A percentile compares a stretch with the other conserved stretches of the same genome.
Conservation (phyloP, 768 basidiomycete species). For the Cystobasidium ongulense region DNA sequence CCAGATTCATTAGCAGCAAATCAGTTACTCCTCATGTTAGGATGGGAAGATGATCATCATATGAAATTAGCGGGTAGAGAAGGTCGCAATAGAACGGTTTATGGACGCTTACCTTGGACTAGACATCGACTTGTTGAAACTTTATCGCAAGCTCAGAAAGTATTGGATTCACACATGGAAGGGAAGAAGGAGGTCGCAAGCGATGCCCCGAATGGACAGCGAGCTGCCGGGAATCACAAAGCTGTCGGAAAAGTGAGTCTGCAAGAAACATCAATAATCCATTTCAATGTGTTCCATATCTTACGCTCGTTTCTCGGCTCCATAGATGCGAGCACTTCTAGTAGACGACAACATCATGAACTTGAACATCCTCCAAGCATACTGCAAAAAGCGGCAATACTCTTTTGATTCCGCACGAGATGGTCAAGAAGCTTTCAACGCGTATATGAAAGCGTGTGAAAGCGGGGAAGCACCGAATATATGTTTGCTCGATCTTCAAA, state of each 20-base stretch:
- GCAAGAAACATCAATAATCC: too few relatives aligned
- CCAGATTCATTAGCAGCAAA: background rate
- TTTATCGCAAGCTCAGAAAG: background rate
- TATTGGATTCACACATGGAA: background rate
- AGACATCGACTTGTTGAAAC: background rate
- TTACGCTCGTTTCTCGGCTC: background rate
- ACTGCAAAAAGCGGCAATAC: slow-evolving; percentile 13
- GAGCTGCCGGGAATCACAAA: background rate
- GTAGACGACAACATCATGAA: slow-evolving; percentile 23
- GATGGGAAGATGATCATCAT: background rate
- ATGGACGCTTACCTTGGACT: background rate
- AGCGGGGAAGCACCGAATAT: background rate
- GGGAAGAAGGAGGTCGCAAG: background rate
- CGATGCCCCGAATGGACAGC: background rate
- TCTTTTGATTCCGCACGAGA: background rate
- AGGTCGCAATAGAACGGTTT: background rate
- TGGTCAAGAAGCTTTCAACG: background rate
- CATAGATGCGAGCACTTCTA: background rate
- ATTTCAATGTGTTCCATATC: too few relatives aligned
- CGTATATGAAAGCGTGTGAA: background rate
- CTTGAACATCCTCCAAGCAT: slow-evolving; percentile 1
- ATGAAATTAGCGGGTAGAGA: background rate
- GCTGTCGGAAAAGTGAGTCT: too few relatives aligned
- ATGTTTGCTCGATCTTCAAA: slow-evolving; percentile 17
- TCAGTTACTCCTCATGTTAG: background rate